Evolutionary conservation across 1,284 basidiomycete species (phyloP).

Genomic region (Ceratobasidium sp.): DNA sequence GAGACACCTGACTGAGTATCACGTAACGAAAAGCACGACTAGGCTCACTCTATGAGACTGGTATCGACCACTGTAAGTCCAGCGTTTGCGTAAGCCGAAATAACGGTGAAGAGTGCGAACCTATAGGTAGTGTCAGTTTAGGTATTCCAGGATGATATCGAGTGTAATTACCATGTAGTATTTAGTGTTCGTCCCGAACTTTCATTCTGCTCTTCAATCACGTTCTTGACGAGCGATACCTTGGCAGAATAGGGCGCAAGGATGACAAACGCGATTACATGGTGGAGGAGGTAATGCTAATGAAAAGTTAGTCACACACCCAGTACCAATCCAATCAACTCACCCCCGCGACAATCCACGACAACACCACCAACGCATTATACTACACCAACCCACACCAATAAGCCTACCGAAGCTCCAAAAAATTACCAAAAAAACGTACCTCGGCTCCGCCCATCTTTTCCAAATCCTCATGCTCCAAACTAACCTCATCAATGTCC

Average conservation of each 20-base stretch:
- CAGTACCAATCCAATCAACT: background rate
- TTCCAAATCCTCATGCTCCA: slow-evolving; percentile 31
- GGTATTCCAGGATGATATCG: background rate
- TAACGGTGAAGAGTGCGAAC: slow-evolving; percentile 36
- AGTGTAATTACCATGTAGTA: slow-evolving; percentile 13
- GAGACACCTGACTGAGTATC: background rate
- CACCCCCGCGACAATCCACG: slow-evolving; percentile 40
- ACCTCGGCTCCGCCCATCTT: slow-evolving; percentile 44
- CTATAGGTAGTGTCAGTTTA: background rate
- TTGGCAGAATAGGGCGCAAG: slow-evolving; percentile 40
- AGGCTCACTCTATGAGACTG: slow-evolving; percentile 36
- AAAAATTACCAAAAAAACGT: background rate
- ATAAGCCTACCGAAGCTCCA: background rate
- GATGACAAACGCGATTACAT: slow-evolving; percentile 28
- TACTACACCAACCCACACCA: slow-evolving; percentile 10
- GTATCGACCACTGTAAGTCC: slow-evolving; percentile 35
- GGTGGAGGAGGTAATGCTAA: slow-evolving; percentile 28
- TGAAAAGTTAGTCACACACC: background rate
- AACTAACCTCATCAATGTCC: slow-evolving; percentile 29
- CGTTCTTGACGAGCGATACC: slow-evolving; percentile 19
- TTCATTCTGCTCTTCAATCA: slow-evolving; percentile 26
- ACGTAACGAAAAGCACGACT: background rate
- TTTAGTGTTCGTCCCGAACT: slow-evolving; percentile 26
- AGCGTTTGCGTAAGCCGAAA: slow-evolving; percentile 40
- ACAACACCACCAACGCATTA: slow-evolving; percentile 34